Evolutionary conservation across 148 eudicot genomes (phyloP).

Genomic region (Cornus florida): DNA sequence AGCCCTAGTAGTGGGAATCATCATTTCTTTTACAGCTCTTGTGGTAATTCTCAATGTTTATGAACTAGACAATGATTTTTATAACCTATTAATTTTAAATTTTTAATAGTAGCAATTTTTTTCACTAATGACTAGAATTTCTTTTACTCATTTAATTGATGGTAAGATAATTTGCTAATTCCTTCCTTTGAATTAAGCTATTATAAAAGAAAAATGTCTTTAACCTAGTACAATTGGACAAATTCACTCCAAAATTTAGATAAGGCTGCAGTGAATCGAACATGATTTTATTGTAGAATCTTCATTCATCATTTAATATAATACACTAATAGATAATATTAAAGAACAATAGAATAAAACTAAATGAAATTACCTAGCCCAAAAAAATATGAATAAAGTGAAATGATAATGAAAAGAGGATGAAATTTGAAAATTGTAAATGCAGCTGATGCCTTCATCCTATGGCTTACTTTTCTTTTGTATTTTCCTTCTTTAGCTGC

Average conservation of each 20-base stretch:
- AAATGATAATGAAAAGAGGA: not conserved
- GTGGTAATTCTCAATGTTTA: conserved; percentile 56
- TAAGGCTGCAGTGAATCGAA: not conserved
- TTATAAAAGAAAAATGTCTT: not conserved
- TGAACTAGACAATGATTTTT: conserved; percentile 3
- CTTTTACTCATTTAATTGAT: not conserved
- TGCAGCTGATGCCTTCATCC: not conserved
- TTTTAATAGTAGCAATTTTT: not conserved
- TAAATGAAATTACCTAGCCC: not conserved
- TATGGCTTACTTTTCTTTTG: not conserved
- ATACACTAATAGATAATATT: not conserved
- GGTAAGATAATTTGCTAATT: not conserved
- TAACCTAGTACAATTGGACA: not conserved
- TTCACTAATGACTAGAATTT: not conserved
- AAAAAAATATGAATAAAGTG: not conserved
- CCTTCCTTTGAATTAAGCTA: not conserved
- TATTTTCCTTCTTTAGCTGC: not conserved
- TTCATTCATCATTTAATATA: not conserved
- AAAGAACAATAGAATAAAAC: not conserved
- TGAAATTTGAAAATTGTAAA: not conserved
- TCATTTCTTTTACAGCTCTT: conserved; percentile 67
- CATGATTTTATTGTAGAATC: not conserved
- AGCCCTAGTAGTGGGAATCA: conserved; percentile 66
- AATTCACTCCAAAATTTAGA: too few species aligned
- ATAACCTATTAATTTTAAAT: not conserved